Percentiles rank a stretch among this genome's conserved stretches.
Conservation (phyloP, 306 rosid genomes). For the Cucumis sativus region DNA sequence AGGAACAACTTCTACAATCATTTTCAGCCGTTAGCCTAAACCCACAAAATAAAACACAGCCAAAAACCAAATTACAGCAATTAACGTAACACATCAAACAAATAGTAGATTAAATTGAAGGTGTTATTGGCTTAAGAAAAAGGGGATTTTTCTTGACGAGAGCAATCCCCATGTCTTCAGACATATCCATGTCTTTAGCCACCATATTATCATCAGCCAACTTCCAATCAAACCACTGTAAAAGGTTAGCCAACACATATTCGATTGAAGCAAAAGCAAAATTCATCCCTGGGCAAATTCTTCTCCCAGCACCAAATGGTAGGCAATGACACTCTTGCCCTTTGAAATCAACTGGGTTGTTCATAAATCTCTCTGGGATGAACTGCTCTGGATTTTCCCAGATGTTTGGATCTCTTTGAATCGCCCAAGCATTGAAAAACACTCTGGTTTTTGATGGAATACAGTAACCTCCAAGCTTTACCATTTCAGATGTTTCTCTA, state of each 20-base stretch:
- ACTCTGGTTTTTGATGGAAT: slow-evolving; percentile 12
- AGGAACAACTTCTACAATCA: not conserved
- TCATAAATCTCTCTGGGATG: slow-evolving; percentile 25
- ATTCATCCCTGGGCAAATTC: slow-evolving; percentile 20
- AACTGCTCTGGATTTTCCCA: slow-evolving; percentile 27
- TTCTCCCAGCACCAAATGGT: slow-evolving; percentile 37
- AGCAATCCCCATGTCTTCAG: slow-evolving; percentile 10
- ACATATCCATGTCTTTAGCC: slow-evolving; percentile 12
- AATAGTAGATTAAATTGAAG: not conserved
- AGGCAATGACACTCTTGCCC: slow-evolving; percentile 18
- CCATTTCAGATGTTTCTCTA: slow-evolving; percentile 15
- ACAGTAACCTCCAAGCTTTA: slow-evolving; percentile 7
- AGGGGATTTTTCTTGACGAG: not conserved
- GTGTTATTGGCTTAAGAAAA: not conserved
- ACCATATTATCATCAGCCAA: slow-evolving; percentile 2
- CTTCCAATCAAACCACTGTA: slow-evolving; percentile 18
- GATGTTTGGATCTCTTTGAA: slow-evolving; percentile 20
- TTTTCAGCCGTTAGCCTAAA: not conserved
- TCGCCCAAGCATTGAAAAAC: slow-evolving; percentile 19
- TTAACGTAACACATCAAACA: not conserved
- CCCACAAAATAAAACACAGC: not conserved
- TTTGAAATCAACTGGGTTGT: slow-evolving; percentile 11
- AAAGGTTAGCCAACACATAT: slow-evolving; percentile 20
- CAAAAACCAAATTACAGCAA: not conserved
- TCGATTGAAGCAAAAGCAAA: slow-evolving; percentile 11